Conservation (phyloP, 164 flowering plant genomes). For the Buxus sempervirens region DNA sequence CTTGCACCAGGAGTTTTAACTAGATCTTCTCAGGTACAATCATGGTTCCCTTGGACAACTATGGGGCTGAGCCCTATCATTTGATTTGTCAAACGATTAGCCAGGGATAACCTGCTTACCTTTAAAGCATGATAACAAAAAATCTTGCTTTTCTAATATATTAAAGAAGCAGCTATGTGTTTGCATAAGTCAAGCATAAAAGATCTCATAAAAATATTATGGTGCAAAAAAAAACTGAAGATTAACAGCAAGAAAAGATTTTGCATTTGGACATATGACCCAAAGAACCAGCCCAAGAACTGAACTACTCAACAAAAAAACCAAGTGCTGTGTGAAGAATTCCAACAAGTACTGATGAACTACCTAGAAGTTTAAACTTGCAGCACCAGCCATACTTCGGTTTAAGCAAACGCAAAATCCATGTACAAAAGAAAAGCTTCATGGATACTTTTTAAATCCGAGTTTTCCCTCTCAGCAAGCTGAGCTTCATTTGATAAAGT, state of each 20-base stretch:
- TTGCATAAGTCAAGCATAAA: constrained; percentile 1
- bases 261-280: not conserved
- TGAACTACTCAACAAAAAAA: not conserved
- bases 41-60: too few species aligned
- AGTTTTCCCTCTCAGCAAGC: not conserved
- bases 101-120: not conserved
- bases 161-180: not conserved
- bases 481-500: constrained; percentile 50
- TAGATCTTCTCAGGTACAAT: too few species aligned
- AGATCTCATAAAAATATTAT: not conserved
- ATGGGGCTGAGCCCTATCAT: too few species aligned
- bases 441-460: constrained; percentile 1
- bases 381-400: not conserved
- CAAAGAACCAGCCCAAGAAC: not conserved
- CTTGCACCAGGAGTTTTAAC: too few species aligned
- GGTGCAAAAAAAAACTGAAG: constrained; percentile 1
- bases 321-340: not conserved
- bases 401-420: constrained; percentile 2
- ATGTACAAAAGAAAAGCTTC: constrained; percentile 7
- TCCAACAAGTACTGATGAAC: too few species aligned
- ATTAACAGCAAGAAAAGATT: not conserved
- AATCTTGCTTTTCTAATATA: not conserved
- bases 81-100: too few species aligned
- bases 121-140: not conserved
- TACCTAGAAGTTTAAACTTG: not conserved